phyloP scores from a whole-genome alignment of 352 stramenopile species.

The Aphanomyces invadans region DNA sequence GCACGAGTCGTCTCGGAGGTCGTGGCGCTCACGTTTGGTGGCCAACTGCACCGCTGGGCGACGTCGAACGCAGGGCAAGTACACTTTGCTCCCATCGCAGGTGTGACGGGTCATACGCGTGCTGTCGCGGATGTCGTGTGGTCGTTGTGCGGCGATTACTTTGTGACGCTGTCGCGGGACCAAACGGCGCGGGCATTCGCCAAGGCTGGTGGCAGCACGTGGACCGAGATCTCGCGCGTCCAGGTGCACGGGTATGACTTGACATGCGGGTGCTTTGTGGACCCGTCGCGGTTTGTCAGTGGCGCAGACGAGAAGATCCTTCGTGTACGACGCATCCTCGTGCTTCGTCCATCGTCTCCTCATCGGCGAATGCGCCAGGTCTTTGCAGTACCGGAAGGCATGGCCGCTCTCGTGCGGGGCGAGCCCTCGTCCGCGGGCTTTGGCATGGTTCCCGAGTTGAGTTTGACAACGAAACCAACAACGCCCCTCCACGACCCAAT shows the following conservation, averaged over 20 bases:
- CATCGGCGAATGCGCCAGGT: background rate
- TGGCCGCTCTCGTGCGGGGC: background rate
- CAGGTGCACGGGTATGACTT: constrained; percentile 80
- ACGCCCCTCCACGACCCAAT: constrained; percentile 16
- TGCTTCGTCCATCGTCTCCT: background rate
- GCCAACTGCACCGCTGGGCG: constrained; percentile 60
- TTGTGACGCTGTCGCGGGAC: constrained; percentile 66
- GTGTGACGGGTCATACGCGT: constrained; percentile 47
- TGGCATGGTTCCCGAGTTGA: constrained; percentile 47
- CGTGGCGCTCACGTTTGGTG: constrained; percentile 49
- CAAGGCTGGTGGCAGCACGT: constrained; percentile 30
- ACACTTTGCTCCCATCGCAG: constrained; percentile 45
- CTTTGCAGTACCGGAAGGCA: constrained; percentile 14
- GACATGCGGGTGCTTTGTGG: constrained; percentile 54
- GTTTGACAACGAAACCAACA: constrained; percentile 59
- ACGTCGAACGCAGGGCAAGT: constrained; percentile 21
- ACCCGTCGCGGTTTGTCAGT: constrained; percentile 55
- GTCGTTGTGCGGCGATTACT: constrained; percentile 48
- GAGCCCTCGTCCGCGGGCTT: background rate
- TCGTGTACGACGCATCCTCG: constrained; percentile 41
- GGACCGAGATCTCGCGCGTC: constrained; percentile 61
- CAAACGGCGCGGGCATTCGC: constrained; percentile 54
- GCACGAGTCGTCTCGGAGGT: constrained; percentile 29
- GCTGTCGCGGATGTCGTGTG: constrained; percentile 60
- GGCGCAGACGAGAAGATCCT: constrained; percentile 80